Evolutionary conservation across 2,329 filamentous ascomycete species (phyloP), one percentile per base, ranked within the genome.

Genomic region (Thelonectria discophora): DNA sequence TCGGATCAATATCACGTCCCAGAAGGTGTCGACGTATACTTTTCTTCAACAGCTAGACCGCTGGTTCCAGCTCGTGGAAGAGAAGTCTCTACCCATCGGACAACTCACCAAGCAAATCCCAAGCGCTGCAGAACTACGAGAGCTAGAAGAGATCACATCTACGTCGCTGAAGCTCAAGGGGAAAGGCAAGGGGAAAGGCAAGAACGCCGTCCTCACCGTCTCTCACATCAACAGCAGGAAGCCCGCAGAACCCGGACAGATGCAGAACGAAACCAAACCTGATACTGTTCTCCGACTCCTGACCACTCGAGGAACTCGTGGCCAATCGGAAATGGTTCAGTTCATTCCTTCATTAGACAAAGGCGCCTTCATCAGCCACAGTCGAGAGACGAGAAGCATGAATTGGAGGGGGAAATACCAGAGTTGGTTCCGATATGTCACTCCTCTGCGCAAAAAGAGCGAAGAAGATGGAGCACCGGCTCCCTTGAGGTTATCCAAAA

Each of bases 271-370:
- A 67, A 74, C 79, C 55, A 68, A 74, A 1, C 74, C 74, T 34
- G 81, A 86, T 43, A 72, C 80, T 13, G 81, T 83, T 15, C 70
- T 78, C 48, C 80, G 84, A 30, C 75, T 85, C 4, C 69, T 86
- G 3, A 69, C 78, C 34, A 76, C 75, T 12, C 64, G 48, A n/a
- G 55, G 62, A 17, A 32, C 50, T 13, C 45, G 58, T 1, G 51
- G 48, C 24, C 45, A 52, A 11, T 42, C 62, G 2, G 37, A 64
- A 10, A 52, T 47, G 1, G 64, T 73, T 3, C 67, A 74, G 11
- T 64, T 68, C 7, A 42, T 76, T 8, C 63, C 68, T 5, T 21
- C 59, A 5, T 48, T 61, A 24, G 43, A 20, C 48, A 5, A 57
- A 58, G 18, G 61, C 24, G 15, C 48, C 3, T 69, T 71, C 37